Conservation (phyloP, 106 monocot species). For the Dendrobium officinale region DNA sequence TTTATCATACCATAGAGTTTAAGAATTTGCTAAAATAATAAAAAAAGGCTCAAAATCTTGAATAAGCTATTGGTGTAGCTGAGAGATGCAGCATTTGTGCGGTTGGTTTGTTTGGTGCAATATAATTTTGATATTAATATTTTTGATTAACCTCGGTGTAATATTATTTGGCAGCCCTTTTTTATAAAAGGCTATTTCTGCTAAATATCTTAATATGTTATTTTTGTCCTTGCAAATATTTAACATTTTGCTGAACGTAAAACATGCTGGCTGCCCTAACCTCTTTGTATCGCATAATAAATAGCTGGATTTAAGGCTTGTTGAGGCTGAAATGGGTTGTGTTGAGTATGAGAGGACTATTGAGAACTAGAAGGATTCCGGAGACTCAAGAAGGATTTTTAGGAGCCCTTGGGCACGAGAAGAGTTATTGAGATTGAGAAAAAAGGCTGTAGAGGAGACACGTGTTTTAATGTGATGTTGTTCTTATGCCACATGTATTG, state of each 20-base stretch:
- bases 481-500: too few species aligned
- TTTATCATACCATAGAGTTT: background rate
- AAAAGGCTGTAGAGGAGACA: too few species aligned
- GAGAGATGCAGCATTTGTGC: background rate
- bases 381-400: too few species aligned
- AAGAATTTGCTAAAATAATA: background rate
- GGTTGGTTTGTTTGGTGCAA: background rate
- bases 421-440: too few species aligned
- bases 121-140: background rate
- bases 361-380: too few species aligned
- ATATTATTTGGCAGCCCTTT: background rate
- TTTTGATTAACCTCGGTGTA: background rate
- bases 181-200: background rate
- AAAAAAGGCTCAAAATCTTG: background rate
- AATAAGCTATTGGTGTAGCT: background rate
- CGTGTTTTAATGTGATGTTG: too few species aligned
- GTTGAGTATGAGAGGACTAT: too few species aligned
- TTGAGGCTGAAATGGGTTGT: too few species aligned
- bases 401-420: too few species aligned
- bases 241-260: background rate
- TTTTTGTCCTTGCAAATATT: background rate
- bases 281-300: background rate
- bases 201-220: background rate
- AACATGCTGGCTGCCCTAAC: background rate
- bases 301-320: background rate